Conservation (phyloP, 164 flowering plant species). For the Vitis rotundifolia region DNA sequence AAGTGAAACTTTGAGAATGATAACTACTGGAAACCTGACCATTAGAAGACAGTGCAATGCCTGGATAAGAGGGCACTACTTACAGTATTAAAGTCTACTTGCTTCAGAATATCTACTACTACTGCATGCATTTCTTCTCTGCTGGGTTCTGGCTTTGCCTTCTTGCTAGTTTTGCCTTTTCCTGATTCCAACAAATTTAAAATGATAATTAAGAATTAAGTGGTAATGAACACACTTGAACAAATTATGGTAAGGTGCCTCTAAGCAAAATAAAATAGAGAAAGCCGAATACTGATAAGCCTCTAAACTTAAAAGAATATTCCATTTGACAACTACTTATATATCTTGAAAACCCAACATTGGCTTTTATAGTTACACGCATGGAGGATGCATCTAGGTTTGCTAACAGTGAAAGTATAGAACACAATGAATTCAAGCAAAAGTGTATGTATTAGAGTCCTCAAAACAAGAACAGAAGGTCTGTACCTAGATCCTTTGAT, state of each 20-base stretch:
- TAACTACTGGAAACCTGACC: neutral
- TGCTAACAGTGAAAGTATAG: too few species aligned
- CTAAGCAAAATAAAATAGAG: neutral
- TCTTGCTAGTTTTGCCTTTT: constrained; percentile 43
- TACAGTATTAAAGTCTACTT: constrained; percentile 89
- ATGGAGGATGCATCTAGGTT: too few species aligned
- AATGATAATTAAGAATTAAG: neutral
- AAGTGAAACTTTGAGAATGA: constrained; percentile 9
- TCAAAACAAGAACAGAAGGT: constrained; percentile 1
- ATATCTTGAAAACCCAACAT: too few species aligned
- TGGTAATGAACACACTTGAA: neutral
- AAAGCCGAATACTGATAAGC: too few species aligned
- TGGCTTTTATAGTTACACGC: too few species aligned
- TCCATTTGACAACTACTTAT: too few species aligned
- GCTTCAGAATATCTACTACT: constrained; percentile 60
- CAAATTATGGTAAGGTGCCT: too few species aligned
- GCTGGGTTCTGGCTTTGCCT: constrained; percentile 55
- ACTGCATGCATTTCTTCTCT: constrained; percentile 70
- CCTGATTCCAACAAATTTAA: constrained; percentile 28
- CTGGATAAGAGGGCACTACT: constrained; percentile 19
- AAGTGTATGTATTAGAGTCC: neutral
- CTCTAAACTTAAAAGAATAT: too few species aligned
- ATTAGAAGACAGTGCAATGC: neutral
- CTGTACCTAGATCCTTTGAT: constrained; percentile 43
- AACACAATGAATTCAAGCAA: neutral